Percentiles rank a stretch among this genome's conserved stretches.
These are phyloP conservation scores for Psilocybe cyanescens DNA, from an alignment of 768 basidiomycete species.

Conservation along the genomic window DNA sequence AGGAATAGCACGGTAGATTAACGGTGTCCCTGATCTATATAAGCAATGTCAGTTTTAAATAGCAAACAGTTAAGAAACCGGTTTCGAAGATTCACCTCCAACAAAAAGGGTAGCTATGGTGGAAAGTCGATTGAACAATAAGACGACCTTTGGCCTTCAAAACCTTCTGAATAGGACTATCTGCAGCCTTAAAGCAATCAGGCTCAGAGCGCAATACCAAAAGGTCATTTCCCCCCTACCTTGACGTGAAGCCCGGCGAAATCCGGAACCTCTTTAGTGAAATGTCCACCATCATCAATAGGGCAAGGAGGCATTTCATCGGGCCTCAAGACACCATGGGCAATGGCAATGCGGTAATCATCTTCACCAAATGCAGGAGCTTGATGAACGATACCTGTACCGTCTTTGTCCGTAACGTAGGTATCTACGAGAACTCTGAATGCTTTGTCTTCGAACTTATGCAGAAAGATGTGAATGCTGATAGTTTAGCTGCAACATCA, in stretches of 20 bases:
- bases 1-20: slow-evolving; percentile 95
- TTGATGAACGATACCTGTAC: slow-evolving; percentile 99
- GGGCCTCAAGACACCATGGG: slow-evolving; percentile 76
- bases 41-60: background rate
- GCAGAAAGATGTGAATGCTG: background rate
- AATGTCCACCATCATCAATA: slow-evolving; percentile 86
- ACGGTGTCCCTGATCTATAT: slow-evolving; percentile 86
- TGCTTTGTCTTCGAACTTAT: slow-evolving; percentile 86
- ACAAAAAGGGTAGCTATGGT: slow-evolving; percentile 96
- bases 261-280: slow-evolving; percentile 89
- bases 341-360: slow-evolving; percentile 92
- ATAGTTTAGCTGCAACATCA: background rate
- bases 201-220: slow-evolving; percentile 6
- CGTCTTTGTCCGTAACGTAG: slow-evolving; percentile 92
- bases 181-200: slow-evolving; percentile 68
- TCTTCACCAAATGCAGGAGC: slow-evolving; percentile 99
- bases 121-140: slow-evolving; percentile 83
- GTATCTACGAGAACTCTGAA: slow-evolving; percentile 89
- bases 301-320: slow-evolving; percentile 98
- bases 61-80: background rate
- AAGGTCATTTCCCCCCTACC: slow-evolving; percentile 41
- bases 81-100: slow-evolving; percentile 68
- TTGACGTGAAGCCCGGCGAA: slow-evolving; percentile 91
- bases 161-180: slow-evolving; percentile 91
- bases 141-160: slow-evolving; percentile 88